A percentile compares a stretch with the other conserved stretches of the same genome.
Evolutionary conservation across 2,329 filamentous ascomycete genomes (phyloP).

Genomic region (Ceratocystiopsis minuta): DNA sequence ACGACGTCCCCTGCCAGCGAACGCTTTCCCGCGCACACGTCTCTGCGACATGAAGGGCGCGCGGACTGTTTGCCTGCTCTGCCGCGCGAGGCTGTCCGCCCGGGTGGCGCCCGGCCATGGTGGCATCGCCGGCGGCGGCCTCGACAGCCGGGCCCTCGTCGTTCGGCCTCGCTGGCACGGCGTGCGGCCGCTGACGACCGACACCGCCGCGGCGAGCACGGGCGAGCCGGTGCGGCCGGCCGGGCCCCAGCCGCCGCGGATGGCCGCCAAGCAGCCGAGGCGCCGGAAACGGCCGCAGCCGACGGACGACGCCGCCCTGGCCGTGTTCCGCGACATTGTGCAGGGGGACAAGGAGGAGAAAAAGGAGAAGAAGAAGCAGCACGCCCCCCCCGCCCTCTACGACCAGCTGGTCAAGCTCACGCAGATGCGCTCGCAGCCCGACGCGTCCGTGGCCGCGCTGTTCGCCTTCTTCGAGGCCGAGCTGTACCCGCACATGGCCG

Average conservation of each 20-base stretch:
- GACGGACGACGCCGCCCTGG: constrained; percentile 5
- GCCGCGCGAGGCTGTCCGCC: constrained; percentile 5
- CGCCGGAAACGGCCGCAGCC: background rate
- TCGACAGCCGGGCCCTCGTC: background rate
- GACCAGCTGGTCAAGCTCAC: constrained; percentile 14
- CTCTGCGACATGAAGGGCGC: constrained; percentile 7
- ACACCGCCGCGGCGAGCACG: no score
- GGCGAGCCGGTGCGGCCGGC: no score
- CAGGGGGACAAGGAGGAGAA: constrained; percentile 1
- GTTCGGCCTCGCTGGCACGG: constrained; percentile 4
- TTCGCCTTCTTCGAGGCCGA: constrained; percentile 17
- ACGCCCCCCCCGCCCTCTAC: constrained; percentile 8
- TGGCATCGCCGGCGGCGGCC: background rate
- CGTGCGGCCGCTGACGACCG: background rate
- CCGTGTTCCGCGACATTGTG: constrained; percentile 11
- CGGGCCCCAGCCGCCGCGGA: no score
- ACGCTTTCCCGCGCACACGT: no score
- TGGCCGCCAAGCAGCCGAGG: no score
- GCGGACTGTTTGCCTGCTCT: constrained; percentile 9
- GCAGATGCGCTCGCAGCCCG: constrained; percentile 12
- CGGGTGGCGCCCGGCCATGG: background rate
- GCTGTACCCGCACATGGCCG: constrained; percentile 15
- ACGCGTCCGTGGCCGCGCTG: constrained; percentile 8
- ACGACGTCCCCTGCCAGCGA: no score
- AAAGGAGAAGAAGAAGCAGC: background rate